Base-by-base conservation (phyloP, 352 stramenopile genomes). In the Phytophthora pini region DNA sequence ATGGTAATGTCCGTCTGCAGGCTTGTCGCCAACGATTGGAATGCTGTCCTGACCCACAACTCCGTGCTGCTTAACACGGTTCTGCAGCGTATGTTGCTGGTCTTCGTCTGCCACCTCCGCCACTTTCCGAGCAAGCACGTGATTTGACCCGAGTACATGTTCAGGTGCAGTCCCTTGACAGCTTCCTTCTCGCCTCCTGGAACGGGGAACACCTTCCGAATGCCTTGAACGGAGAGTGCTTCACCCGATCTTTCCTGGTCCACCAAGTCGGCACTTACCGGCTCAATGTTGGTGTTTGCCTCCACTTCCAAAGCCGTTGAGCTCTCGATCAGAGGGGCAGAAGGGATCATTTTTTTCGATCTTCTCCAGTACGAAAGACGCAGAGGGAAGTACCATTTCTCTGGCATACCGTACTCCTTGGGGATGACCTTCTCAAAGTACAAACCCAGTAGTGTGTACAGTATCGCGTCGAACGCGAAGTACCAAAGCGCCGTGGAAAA, bases 391-490 rank as follows among this genome's bases (percentile, higher is more conserved):
- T 97, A 97, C 83, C 88, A 97, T 17, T 65, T 64, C 70, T 91
- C 53, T 60, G 63, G 4, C 32, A 44, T 61, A 13, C 57, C 52
- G 84, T 92, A 97, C 50, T 96, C 72, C 31, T 82, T 89, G 0
- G 90, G 87, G 4, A 97, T 63, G 1, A 97, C 85, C 41, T 89
- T 78, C 51, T 97, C 90, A 12, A 98, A 70, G 74, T 98, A 98
- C 52, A 83, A 71, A 1, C 78, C 92, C 0, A 98, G 56, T 5
- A 95, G n/a, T 31, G 77, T 87, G 72, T 97, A 98, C 24, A 97
- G 20, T 24, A 96, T 59, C 22, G 76, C 76, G 60, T 98, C 92
- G 5, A 97, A 46, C 2, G 89, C 44, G 46, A 98, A 76, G 47
- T 94, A 90, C 26, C 43, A 38, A 7, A 97, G 56, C 12, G 56